Percentiles rank a stretch among this genome's conserved stretches.
These are phyloP conservation scores for Collybia sp. DNA, from an alignment of 768 basidiomycete species.

Conservation along the genomic window DNA sequence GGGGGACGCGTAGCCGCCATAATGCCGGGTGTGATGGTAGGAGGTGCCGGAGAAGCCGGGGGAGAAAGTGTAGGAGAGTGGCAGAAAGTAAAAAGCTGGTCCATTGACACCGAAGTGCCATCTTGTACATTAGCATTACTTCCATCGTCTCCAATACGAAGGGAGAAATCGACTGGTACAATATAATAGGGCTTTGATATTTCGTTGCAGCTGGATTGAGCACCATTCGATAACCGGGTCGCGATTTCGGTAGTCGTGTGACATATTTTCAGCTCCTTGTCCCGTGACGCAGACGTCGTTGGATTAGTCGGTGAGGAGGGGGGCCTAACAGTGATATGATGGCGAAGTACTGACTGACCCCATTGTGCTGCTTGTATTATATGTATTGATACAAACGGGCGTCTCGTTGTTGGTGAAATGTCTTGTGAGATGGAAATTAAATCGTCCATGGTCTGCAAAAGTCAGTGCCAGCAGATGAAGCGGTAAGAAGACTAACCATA, in stretches of 20 bases:
- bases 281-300: conserved; percentile 29
- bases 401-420: conserved; percentile 64
- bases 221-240: conserved; percentile 14
- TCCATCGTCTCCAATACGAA: conserved; percentile 70
- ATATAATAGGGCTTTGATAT: conserved; percentile 49
- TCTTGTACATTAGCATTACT: conserved; percentile 35
- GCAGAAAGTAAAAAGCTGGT: conserved; percentile 56
- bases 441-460: conserved; percentile 70
- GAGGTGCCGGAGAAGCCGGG: conserved; percentile 15
- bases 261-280: conserved; percentile 71
- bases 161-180: conserved; percentile 63
- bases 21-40: conserved; percentile 16
- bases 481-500: conserved; percentile 52
- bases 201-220: conserved; percentile 10
- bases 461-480: background rate
- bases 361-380: conserved; percentile 78
- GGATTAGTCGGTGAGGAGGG: conserved; percentile 25
- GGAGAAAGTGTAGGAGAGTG: conserved; percentile 16
- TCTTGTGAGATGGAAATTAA: conserved; percentile 72
- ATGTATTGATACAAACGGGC: conserved; percentile 62
- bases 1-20: conserved; percentile 17
- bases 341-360: conserved; percentile 65
- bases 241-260: conserved; percentile 49
- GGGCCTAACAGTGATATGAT: conserved; percentile 44
- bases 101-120: conserved; percentile 47